Conservation (phyloP, 306 rosid genomes). For the Rosa multiflora region DNA sequence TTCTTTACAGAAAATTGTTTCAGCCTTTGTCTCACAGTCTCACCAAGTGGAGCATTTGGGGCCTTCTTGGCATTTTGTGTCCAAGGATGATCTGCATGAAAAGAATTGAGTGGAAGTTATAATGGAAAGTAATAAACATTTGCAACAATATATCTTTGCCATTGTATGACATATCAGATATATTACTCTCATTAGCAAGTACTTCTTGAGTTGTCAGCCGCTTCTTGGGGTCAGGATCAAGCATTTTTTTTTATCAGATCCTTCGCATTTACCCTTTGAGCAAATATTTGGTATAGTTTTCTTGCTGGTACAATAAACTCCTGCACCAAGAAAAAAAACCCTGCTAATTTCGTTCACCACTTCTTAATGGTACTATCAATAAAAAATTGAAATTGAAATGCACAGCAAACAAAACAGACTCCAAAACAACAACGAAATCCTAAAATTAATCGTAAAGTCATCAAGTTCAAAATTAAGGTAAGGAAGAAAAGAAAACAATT, state of each 20-base stretch:
- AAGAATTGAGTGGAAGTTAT: neutral
- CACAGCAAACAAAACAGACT: too few relatives aligned
- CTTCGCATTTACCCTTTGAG: too few relatives aligned
- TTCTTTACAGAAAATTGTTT: slow-evolving; percentile 62
- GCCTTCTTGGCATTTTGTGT: slow-evolving; percentile 57
- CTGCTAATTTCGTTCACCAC: too few relatives aligned
- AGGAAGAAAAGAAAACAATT: too few relatives aligned
- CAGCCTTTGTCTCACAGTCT: slow-evolving; percentile 59
- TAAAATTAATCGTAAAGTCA: too few relatives aligned
- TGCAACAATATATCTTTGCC: neutral
- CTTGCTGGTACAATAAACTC: too few relatives aligned
- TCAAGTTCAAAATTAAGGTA: too few relatives aligned
- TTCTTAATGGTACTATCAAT: too few relatives aligned
- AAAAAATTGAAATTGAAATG: too few relatives aligned
- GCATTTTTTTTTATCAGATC: slow-evolving; percentile 20
- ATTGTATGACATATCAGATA: neutral
- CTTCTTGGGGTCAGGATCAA: slow-evolving; percentile 41
- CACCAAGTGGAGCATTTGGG: slow-evolving; percentile 59
- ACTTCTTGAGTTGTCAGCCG: slow-evolving; percentile 53
- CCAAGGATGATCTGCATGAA: slow-evolving; percentile 52
- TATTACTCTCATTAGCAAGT: slow-evolving; percentile 34
- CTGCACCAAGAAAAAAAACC: too few relatives aligned
- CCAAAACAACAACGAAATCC: too few relatives aligned
- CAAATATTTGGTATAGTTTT: too few relatives aligned
- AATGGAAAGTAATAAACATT: neutral